These are phyloP conservation scores for Aspergillus carlsbadensis DNA, from an alignment of 495 filamentous ascomycete species.

Conservation along the genomic window DNA sequence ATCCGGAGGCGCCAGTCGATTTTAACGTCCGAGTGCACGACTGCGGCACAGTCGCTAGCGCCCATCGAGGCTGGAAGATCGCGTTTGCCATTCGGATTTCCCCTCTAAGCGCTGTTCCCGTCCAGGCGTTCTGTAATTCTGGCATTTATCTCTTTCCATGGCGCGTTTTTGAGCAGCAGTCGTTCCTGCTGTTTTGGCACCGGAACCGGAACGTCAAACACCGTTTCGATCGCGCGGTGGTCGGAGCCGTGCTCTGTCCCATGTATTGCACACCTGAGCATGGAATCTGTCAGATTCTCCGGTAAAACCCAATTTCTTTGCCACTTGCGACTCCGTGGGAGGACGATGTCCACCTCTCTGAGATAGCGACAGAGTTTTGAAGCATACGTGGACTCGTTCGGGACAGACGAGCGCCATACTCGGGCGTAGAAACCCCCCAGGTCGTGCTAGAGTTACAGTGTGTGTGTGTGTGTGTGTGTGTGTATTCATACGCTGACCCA, in stretches of 20 bases:
- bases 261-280: slow-evolving; percentile 25
- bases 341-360: no score
- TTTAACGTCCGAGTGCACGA: no score
- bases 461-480: no score
- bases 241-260: slow-evolving; percentile 33
- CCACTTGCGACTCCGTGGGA: neutral
- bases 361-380: no score
- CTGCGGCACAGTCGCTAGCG: no score
- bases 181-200: slow-evolving; percentile 16
- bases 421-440: neutral
- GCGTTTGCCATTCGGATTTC: no score
- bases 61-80: no score
- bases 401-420: neutral
- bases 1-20: no score
- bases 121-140: slow-evolving; percentile 18
- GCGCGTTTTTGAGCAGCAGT: slow-evolving; percentile 31
- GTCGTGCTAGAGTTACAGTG: neutral
- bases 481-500: no score
- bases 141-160: slow-evolving; percentile 28
- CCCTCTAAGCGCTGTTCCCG: no score
- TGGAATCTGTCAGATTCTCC: no score
- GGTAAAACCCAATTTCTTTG: neutral
- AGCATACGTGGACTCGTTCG: no score
- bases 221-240: slow-evolving; percentile 29
- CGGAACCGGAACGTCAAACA: slow-evolving; percentile 21